Evolutionary conservation across 352 stramenopile genomes (phyloP).

Genomic region (Globisporangium abappressorium): DNA sequence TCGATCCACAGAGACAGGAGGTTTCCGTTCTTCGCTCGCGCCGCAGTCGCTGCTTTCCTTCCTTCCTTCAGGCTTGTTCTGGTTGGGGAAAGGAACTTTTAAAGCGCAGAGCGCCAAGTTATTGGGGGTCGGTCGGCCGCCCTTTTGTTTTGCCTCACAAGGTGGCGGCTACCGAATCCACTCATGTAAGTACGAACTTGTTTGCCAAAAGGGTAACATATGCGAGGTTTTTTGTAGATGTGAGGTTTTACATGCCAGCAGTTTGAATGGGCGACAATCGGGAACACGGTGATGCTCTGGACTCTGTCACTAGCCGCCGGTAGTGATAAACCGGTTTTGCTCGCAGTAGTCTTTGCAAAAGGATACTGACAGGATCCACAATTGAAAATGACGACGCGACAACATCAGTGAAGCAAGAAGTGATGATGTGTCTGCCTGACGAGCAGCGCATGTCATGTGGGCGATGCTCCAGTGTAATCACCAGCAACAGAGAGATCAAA

Average conservation of each 20-base stretch:
- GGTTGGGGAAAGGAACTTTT: constrained; percentile 10
- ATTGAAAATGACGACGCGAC: not conserved
- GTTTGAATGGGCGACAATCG: not conserved
- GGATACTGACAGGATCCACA: constrained; percentile 1
- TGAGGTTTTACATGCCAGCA: not conserved
- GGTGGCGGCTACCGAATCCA: not conserved
- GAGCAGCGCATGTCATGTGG: constrained; percentile 1
- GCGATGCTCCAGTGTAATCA: constrained; percentile 6
- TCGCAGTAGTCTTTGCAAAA: not conserved
- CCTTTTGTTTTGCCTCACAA: constrained; percentile 10
- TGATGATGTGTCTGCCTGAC: not conserved
- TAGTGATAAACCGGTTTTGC: not conserved
- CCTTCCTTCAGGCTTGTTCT: constrained; percentile 6
- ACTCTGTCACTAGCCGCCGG: not conserved
- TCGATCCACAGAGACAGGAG: not conserved
- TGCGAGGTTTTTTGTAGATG: not conserved
- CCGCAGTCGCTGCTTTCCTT: not conserved
- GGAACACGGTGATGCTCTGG: not conserved
- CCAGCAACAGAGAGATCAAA: not conserved
- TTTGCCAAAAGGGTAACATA: not conserved
- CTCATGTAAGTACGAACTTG: not conserved
- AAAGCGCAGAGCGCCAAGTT: constrained; percentile 5
- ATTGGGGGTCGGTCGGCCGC: constrained; percentile 5
- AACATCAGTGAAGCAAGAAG: not conserved
- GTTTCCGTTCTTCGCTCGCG: constrained; percentile 10